Conservation (phyloP, 179 eudicot genomes). For the Beta macrorhiza region DNA sequence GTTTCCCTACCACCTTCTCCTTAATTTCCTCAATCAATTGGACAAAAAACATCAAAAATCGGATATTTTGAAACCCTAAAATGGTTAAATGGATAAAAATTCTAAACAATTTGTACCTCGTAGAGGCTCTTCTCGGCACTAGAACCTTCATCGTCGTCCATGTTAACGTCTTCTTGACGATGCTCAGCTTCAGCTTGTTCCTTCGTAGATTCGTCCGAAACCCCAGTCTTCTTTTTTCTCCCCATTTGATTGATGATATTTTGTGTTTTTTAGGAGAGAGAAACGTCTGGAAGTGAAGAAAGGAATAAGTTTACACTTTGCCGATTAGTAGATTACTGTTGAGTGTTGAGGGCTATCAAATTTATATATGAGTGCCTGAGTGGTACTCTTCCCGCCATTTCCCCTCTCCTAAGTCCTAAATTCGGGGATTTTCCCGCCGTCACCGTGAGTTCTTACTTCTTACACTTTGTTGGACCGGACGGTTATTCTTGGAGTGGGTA, state of each 20-base stretch:
- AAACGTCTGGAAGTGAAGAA: constrained; percentile 15
- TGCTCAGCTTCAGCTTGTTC: constrained; percentile 33
- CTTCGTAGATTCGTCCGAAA: constrained; percentile 40
- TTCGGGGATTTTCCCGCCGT: constrained; percentile 26
- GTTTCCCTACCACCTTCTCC: background rate
- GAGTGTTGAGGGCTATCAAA: too few species aligned
- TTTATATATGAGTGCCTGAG: background rate
- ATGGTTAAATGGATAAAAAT: background rate
- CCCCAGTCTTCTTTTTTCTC: constrained; percentile 54
- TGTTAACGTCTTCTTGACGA: constrained; percentile 23
- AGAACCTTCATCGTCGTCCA: constrained; percentile 27
- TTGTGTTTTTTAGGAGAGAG: background rate
- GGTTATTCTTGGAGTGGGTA: too few species aligned
- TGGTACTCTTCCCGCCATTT: constrained; percentile 47
- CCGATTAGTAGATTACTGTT: background rate
- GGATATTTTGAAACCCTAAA: constrained; percentile 6
- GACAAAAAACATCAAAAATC: background rate
- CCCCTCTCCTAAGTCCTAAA: background rate
- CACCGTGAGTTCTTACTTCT: too few species aligned
- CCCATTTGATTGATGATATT: constrained; percentile 34
- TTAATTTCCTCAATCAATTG: background rate
- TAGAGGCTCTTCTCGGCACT: constrained; percentile 48
- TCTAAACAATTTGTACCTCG: constrained; percentile 39
- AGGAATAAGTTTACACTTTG: background rate
- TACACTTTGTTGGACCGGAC: too few species aligned